These are phyloP conservation scores for Aspergillus uvarum DNA, from an alignment of 2,329 filamentous ascomycete genomes.

Conservation along the genomic window DNA sequence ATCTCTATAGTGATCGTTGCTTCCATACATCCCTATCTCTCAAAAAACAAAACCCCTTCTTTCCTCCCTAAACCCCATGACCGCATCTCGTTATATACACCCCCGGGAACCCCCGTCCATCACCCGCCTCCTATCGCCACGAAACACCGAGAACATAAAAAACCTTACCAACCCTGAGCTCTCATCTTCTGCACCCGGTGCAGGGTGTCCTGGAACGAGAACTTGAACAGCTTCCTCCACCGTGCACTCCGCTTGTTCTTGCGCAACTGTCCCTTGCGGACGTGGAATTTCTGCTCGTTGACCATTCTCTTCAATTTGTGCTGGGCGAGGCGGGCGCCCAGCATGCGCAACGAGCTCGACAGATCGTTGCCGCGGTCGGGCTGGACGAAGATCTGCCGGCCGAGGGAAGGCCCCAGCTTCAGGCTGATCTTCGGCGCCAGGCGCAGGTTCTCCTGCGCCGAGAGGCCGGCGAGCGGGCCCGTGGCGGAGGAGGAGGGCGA, in stretches of 20 bases:
- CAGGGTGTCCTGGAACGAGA: slow-evolving; percentile 45
- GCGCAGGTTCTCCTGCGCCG: slow-evolving; percentile 12
- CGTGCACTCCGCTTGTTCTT: slow-evolving; percentile 41
- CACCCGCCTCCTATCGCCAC: background rate
- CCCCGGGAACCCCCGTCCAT: background rate
- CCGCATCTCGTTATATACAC: no score
- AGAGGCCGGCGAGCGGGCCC: no score
- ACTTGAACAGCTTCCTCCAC: slow-evolving; percentile 48
- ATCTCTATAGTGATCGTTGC: no score
- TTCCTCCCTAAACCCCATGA: no score
- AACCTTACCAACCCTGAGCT: slow-evolving; percentile 46
- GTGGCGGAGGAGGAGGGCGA: no score
- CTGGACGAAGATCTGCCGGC: slow-evolving; percentile 37
- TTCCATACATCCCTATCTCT: no score
- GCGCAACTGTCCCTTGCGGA: slow-evolving; percentile 41
- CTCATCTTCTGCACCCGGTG: slow-evolving; percentile 45
- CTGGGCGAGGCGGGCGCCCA: slow-evolving; percentile 26
- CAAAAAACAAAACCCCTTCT: no score
- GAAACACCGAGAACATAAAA: background rate
- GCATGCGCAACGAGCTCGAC: slow-evolving; percentile 26
- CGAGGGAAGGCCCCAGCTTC: slow-evolving; percentile 40
- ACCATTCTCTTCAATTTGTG: slow-evolving; percentile 38
- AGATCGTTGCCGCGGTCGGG: slow-evolving; percentile 35
- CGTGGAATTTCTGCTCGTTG: slow-evolving; percentile 41
- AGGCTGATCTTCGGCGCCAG: slow-evolving; percentile 30